Evolutionary conservation across 345 rosid genomes (phyloP).

Genomic region (Eucalyptus regnans): DNA sequence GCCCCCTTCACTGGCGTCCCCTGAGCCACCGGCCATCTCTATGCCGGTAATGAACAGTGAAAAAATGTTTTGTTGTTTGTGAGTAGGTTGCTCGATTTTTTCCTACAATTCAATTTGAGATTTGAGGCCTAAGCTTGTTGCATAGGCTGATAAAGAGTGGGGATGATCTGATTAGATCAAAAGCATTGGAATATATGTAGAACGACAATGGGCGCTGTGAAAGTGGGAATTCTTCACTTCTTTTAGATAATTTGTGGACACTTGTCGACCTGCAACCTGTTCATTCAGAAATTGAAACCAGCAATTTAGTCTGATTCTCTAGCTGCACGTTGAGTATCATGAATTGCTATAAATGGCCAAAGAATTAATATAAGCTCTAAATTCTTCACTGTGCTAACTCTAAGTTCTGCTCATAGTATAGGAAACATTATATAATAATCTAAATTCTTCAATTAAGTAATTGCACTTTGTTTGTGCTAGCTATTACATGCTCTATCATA

Average conservation of each 20-base stretch:
- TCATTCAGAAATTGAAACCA: neutral
- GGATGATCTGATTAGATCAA: too few species aligned
- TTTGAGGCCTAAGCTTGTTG: too few species aligned
- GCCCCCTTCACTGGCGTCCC: too few species aligned
- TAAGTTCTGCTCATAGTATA: neutral
- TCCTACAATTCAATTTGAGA: too few species aligned
- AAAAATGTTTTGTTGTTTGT: too few species aligned
- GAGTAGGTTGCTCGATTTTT: too few species aligned
- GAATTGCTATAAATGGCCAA: neutral
- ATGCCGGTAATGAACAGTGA: too few species aligned
- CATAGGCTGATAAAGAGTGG: too few species aligned
- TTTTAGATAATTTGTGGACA: conserved; percentile 61
- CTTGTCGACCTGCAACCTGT: conserved; percentile 69
- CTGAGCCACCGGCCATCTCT: too few species aligned
- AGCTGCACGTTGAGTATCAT: too few species aligned
- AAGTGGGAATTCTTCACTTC: conserved; percentile 78
- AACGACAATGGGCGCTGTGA: neutral
- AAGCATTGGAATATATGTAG: too few species aligned
- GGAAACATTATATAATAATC: neutral
- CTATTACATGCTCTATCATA: neutral
- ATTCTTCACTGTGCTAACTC: neutral
- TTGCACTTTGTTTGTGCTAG: neutral
- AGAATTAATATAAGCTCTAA: neutral
- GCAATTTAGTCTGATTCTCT: too few species aligned
- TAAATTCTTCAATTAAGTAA: neutral